phyloP scores from a whole-genome alignment of 106 monocot genomes.

The Ottelia alismoides region DNA sequence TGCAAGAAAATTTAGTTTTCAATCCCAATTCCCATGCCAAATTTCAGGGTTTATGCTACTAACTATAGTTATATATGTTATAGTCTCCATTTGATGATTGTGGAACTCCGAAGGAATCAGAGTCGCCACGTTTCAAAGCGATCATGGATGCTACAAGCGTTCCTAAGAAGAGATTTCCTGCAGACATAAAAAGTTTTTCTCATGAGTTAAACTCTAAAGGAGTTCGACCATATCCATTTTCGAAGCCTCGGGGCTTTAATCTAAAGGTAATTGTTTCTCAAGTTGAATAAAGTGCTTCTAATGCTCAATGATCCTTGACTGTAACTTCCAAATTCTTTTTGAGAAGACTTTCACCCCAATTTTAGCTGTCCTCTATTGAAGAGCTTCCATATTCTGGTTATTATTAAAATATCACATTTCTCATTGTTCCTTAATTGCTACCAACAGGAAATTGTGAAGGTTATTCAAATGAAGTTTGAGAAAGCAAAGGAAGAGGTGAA shows the following conservation, averaged over 20 bases:
- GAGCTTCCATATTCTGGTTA: no score
- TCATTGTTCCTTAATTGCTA: no score
- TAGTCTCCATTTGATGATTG: constrained; percentile 70
- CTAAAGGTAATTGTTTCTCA: constrained; percentile 44
- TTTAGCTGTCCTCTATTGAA: no score
- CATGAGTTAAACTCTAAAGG: constrained; percentile 96
- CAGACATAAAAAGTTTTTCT: constrained; percentile 86
- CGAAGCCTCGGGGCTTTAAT: constrained; percentile 72
- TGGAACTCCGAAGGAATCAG: constrained; percentile 91
- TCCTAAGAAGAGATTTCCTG: constrained; percentile 76
- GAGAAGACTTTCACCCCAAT: no score
- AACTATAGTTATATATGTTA: no score
- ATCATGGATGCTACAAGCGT: constrained; percentile 96
- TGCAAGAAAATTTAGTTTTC: no score
- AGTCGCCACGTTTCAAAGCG: constrained; percentile 96
- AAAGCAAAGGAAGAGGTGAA: constrained; percentile 98
- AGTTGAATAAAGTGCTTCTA: no score
- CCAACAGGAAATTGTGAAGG: constrained; percentile 74
- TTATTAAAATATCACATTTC: no score
- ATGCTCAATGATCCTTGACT: not conserved
- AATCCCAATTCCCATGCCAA: no score
- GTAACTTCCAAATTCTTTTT: no score
- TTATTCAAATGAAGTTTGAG: constrained; percentile 81
- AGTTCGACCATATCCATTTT: constrained; percentile 90
- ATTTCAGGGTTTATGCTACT: no score